Base-by-base conservation (phyloP, 768 basidiomycete species). In the Tephrocybe sp. region DNA sequence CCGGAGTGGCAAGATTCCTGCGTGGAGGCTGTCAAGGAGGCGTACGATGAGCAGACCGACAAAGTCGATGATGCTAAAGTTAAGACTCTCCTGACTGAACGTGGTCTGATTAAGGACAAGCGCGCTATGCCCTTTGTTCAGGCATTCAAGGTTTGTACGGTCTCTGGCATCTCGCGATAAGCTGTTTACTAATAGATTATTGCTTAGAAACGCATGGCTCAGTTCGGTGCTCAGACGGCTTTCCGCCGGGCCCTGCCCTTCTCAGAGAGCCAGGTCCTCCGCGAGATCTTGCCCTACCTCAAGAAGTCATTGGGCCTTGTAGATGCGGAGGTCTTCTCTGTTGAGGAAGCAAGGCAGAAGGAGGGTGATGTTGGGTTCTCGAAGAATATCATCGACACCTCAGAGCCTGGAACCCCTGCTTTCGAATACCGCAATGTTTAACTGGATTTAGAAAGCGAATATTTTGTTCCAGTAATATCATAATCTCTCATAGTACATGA, bases 111-210 rank as follows among this genome's bases (percentile, higher is more conserved):
- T 72, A 98, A 97, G 79, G 93, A 98, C 73, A 98, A 98, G 76
- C 83, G 86, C 37, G 80, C 80, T 36, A 98, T 98, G 96, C 95
- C 95, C 5, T 98, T 96, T 71, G 83, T 94, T 40, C 90, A 96
- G 53, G 72, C 78, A 25, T 90, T 98, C 85, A 95, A 97, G 86
- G 96, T 94, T 17, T 18, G 1, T 30, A 45, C 17, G 21, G 8
- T 34, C 18, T 3, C 3, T 36, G 12, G 34, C n/a, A 63, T 48
- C 51, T 39, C n/a, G n/a, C n/a, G n/a, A n/a, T n/a, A n/a, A n/a
- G n/a, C n/a, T n/a, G n/a, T n/a, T n/a, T n/a, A n/a, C n/a, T n/a
- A n/a, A n/a, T n/a, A n/a, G n/a, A n/a, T 41, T 15, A 32, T 46
- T 14, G n/a, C 44, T 28, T 62, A 93, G 90, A 91, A 87, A 84